A percentile compares a stretch with the other conserved stretches of the same genome.
phyloP scores from a whole-genome alignment of 1,284 basidiomycete species.

The Retiboletus fuscus region DNA sequence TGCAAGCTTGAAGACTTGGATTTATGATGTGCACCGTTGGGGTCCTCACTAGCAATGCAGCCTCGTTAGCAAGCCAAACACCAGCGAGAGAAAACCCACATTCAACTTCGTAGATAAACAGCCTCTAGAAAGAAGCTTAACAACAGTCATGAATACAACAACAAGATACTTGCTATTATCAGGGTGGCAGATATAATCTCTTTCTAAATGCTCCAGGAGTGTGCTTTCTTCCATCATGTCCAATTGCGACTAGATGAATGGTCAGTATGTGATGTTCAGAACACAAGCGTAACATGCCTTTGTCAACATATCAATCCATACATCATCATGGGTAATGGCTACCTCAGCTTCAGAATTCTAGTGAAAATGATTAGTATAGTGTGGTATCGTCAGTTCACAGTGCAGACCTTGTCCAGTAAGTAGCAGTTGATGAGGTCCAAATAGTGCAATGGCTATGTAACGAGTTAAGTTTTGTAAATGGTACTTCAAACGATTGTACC shows the following conservation, averaged over 20 bases:
- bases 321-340: constrained; percentile 16
- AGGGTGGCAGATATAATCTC: background rate
- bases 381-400: background rate
- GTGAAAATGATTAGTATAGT: background rate
- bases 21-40: no score
- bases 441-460: constrained; percentile 8
- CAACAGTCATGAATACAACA: background rate
- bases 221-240: constrained; percentile 1
- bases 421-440: constrained; percentile 19
- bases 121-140: background rate
- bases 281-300: background rate
- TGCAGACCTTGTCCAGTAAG: constrained; percentile 16
- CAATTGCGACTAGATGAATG: background rate
- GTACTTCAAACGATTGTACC: background rate
- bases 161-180: constrained; percentile 1
- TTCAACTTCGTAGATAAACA: background rate
- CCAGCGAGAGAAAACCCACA: background rate
- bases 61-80: background rate
- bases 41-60: background rate
- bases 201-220: background rate
- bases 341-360: background rate
- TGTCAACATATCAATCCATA: constrained; percentile 13
- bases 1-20: background rate
- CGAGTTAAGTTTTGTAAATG: background rate
- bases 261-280: background rate